Conservation (phyloP, 257 asterid species). For the Primulina tabacum region DNA sequence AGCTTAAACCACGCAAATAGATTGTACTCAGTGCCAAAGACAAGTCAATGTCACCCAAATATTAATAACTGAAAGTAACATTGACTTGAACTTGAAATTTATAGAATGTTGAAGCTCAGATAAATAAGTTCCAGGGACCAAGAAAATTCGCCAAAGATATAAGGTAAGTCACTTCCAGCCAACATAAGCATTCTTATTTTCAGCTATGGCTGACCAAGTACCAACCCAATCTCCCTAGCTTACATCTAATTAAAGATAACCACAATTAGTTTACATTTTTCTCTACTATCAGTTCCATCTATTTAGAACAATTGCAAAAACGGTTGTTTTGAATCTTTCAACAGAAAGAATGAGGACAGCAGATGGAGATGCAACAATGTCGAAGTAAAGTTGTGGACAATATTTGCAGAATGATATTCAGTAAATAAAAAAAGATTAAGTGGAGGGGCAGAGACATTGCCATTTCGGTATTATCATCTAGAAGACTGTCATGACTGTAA, state of each 20-base stretch:
- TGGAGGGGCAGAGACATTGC: not conserved
- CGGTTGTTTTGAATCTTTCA: not conserved
- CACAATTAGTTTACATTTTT: too few species aligned
- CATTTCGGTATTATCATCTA: not conserved
- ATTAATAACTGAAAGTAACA: not conserved
- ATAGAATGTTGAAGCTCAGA: not conserved
- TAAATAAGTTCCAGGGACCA: not conserved
- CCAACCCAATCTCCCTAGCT: not conserved
- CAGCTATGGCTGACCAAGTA: not conserved
- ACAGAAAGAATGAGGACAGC: not conserved
- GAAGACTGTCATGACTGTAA: not conserved
- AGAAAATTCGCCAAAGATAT: not conserved
- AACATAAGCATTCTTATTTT: not conserved
- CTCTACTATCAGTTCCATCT: slow-evolving; percentile 16
- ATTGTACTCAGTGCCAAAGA: not conserved
- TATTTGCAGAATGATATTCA: not conserved
- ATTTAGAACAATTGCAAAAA: not conserved
- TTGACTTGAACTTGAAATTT: too few species aligned
- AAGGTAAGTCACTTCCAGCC: not conserved
- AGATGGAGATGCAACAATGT: not conserved
- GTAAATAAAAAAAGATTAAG: not conserved
- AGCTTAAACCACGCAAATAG: slow-evolving; percentile 7
- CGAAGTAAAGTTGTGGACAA: not conserved
- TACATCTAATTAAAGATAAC: not conserved
- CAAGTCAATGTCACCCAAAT: slow-evolving; percentile 1